phyloP scores from a whole-genome alignment of 2,329 filamentous ascomycete species.

The Akanthomyces dipterigenus region DNA sequence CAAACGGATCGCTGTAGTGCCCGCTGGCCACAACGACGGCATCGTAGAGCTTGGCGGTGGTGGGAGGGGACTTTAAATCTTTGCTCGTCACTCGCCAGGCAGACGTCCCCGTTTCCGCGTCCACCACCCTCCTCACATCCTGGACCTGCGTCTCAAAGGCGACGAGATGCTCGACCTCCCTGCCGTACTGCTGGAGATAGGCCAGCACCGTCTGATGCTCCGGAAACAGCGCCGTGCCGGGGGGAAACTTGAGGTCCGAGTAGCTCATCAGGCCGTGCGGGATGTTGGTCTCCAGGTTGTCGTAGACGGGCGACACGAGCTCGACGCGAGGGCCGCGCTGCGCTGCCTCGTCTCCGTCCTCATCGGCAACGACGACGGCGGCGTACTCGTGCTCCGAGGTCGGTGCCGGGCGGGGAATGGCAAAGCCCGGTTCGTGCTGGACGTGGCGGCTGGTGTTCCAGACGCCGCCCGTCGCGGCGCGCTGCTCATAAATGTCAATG shows the following conservation, averaged over 20 bases:
- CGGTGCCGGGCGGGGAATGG: constrained; percentile 25
- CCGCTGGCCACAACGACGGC: constrained; percentile 57
- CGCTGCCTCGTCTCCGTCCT: constrained; percentile 22
- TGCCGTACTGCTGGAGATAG: constrained; percentile 60
- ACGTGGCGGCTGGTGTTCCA: constrained; percentile 57
- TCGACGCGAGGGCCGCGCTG: constrained; percentile 16
- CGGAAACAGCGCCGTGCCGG: constrained; percentile 58
- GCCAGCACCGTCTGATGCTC: constrained; percentile 53
- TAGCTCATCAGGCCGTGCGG: constrained; percentile 66
- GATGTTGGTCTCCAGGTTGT: constrained; percentile 68
- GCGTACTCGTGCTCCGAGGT: constrained; percentile 36
- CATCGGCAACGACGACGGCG: constrained; percentile 20
- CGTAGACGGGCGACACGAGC: constrained; percentile 67
- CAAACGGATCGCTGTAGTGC: constrained; percentile 54
- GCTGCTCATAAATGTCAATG: constrained; percentile 66
- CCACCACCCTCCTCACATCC: constrained; percentile 21
- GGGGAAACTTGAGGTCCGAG: constrained; percentile 53
- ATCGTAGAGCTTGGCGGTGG: constrained; percentile 40
- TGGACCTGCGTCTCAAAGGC: constrained; percentile 58
- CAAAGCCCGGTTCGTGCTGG: constrained; percentile 21
- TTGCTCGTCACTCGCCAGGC: constrained; percentile 42
- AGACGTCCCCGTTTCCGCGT: constrained; percentile 13
- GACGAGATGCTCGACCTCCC: constrained; percentile 51
- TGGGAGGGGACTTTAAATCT: constrained; percentile 22
- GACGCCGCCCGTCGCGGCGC: constrained; percentile 56